Evolutionary conservation across 2,329 filamentous ascomycete genomes (phyloP).

Genomic region (Xylariaceae sp.): DNA sequence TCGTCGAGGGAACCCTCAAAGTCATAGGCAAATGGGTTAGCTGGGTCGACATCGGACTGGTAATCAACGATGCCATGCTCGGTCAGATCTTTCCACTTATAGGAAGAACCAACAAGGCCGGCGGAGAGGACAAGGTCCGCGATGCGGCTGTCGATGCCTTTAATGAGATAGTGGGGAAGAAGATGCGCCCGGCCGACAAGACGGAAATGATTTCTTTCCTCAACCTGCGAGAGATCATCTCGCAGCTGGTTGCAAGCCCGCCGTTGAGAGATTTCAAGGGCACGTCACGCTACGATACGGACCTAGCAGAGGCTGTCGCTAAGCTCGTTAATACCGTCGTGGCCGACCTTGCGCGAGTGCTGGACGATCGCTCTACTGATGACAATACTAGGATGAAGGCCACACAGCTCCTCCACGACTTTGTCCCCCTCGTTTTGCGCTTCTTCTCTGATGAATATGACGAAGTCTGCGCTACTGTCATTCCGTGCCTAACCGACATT

Average conservation of each 20-base stretch:
- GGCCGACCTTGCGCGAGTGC: conserved; percentile 77
- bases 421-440: conserved; percentile 79
- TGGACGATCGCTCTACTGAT: conserved; percentile 62
- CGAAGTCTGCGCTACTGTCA: conserved; percentile 93
- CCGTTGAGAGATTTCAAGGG: conserved; percentile 72
- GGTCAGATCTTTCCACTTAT: conserved; percentile 80
- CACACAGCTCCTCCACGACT: conserved; percentile 74
- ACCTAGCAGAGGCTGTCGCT: conserved; percentile 89
- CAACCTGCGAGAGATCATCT: conserved; percentile 78
- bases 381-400: conserved; percentile 66
- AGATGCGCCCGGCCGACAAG: conserved; percentile 93
- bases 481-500: conserved; percentile 86
- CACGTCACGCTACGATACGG: conserved; percentile 86
- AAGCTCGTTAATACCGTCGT: conserved; percentile 91
- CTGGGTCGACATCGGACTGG: conserved; percentile 94
- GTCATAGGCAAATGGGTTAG: conserved; percentile 96
- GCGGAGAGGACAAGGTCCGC: conserved; percentile 70
- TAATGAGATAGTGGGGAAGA: conserved; percentile 94
- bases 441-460: conserved; percentile 99
- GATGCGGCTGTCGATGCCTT: conserved; percentile 92
- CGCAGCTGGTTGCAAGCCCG: conserved; percentile 78
- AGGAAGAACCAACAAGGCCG: conserved; percentile 60
- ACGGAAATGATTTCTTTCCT: conserved; percentile 89
- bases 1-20: conserved; percentile 84
- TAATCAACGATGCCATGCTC: conserved; percentile 87